phyloP scores from a whole-genome alignment of 2,329 filamentous ascomycete genomes.

The Bipolaris zeicola region DNA sequence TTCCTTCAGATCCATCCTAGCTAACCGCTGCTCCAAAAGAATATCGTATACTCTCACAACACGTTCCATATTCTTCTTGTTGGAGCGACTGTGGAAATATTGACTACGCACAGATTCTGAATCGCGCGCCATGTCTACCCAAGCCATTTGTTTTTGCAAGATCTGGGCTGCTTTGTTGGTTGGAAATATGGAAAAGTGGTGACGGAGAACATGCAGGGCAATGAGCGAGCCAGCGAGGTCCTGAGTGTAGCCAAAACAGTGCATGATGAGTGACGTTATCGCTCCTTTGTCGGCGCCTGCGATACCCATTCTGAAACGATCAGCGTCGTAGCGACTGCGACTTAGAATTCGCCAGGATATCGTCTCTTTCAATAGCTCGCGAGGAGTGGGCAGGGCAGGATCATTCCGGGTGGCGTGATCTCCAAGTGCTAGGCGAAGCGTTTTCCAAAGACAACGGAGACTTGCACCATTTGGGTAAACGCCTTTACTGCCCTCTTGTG shows the following conservation, averaged over 20 bases:
- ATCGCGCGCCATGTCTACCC: slow-evolving; percentile 32
- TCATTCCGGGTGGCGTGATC: slow-evolving; percentile 24
- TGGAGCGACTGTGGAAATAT: slow-evolving; percentile 22
- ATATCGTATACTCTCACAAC: slow-evolving; percentile 28
- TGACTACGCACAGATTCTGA: slow-evolving; percentile 10
- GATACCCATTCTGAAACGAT: slow-evolving; percentile 36
- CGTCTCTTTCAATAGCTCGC: slow-evolving; percentile 39
- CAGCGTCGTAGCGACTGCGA: slow-evolving; percentile 31
- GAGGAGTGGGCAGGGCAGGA: slow-evolving; percentile 36
- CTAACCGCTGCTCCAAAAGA: slow-evolving; percentile 24
- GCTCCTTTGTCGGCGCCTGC: slow-evolving; percentile 29
- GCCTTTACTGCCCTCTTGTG: slow-evolving; percentile 15
- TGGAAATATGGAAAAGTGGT: slow-evolving; percentile 36
- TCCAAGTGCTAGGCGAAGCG: slow-evolving; percentile 37
- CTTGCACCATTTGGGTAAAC: slow-evolving; percentile 41
- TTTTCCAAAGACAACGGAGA: slow-evolving; percentile 41
- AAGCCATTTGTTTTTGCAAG: slow-evolving; percentile 37
- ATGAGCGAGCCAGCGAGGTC: slow-evolving; percentile 45
- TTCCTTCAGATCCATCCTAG: slow-evolving; percentile 21
- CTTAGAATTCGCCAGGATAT: slow-evolving; percentile 37
- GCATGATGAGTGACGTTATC: slow-evolving; percentile 36
- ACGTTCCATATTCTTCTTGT: slow-evolving; percentile 18
- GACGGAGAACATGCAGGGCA: slow-evolving; percentile 39
- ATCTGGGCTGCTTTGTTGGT: slow-evolving; percentile 25
- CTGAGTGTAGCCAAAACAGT: slow-evolving; percentile 43